Evolutionary conservation across 2,329 filamentous ascomycete species (phyloP).

Genomic region (Lasiodiplodia sp.): DNA sequence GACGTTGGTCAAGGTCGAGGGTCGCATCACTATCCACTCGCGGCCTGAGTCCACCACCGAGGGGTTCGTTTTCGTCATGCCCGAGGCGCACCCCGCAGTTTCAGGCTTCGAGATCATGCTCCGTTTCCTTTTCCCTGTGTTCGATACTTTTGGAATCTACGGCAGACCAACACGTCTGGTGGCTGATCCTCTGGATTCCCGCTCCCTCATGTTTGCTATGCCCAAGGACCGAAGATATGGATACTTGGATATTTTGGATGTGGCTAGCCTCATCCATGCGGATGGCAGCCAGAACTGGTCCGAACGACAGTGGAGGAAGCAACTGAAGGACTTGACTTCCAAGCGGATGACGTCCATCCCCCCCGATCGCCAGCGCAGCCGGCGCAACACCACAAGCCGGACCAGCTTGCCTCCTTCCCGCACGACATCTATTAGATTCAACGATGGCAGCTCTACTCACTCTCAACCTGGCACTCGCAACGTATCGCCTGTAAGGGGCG

Average conservation of each 20-base stretch:
- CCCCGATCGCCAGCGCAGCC: constrained; percentile 30
- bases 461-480: constrained; percentile 56
- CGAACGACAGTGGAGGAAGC: constrained; percentile 88
- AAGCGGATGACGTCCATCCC: constrained; percentile 69
- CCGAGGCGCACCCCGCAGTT: constrained; percentile 89
- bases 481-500: constrained; percentile 49
- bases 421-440: constrained; percentile 50
- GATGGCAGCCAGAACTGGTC: constrained; percentile 79
- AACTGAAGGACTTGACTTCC: constrained; percentile 86
- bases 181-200: constrained; percentile 83
- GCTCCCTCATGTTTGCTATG: constrained; percentile 98
- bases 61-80: constrained; percentile 98
- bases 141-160: constrained; percentile 90
- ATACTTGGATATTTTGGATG: constrained; percentile 88
- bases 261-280: constrained; percentile 78
- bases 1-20: constrained; percentile 92
- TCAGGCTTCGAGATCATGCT: constrained; percentile 96
- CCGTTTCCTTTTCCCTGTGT: constrained; percentile 89
- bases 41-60: constrained; percentile 79
- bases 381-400: constrained; percentile 54
- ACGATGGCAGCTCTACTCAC: constrained; percentile 50
- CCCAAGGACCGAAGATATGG: constrained; percentile 87
- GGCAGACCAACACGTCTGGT: constrained; percentile 86
- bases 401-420: constrained; percentile 47
- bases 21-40: constrained; percentile 85